These are phyloP conservation scores for Mycotypha africana DNA, from an alignment of 371 early-diverging fungal genomes.

Conservation along the genomic window DNA sequence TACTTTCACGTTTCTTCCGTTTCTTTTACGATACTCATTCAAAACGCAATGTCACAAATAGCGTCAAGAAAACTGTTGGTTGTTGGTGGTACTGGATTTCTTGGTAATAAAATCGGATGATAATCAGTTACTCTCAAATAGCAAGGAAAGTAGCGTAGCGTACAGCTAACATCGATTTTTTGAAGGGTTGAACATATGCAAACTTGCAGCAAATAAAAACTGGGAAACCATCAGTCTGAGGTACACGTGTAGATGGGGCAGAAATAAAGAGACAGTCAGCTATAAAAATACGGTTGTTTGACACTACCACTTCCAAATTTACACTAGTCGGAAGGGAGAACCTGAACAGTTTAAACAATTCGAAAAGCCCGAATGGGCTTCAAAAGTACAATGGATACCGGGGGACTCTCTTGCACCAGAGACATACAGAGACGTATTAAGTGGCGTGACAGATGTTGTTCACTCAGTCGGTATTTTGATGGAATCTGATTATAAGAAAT, in stretches of 20 bases:
- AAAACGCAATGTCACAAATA: conserved; percentile 27
- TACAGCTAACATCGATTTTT: too few relatives aligned
- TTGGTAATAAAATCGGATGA: conserved; percentile 58
- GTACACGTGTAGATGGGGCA: too few relatives aligned
- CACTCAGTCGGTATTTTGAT: conserved; percentile 70
- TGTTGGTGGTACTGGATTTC: conserved; percentile 70
- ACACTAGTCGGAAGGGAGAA: conserved; percentile 51
- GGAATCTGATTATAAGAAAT: conserved; percentile 65
- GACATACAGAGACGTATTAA: conserved; percentile 47
- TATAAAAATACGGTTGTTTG: too few relatives aligned
- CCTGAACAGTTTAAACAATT: conserved; percentile 27
- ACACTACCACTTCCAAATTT: too few relatives aligned
- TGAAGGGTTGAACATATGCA: conserved; percentile 62
- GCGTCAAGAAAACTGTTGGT: conserved; percentile 55
- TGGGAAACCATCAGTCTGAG: conserved; percentile 76
- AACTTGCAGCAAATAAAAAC: conserved; percentile 56
- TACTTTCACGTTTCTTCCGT: too few relatives aligned
- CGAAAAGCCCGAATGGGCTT: conserved; percentile 35
- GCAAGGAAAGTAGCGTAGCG: too few relatives aligned
- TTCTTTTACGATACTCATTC: too few relatives aligned
- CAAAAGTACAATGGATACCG: conserved; percentile 53
- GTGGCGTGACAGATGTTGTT: conserved; percentile 60
- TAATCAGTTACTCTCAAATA: too few relatives aligned
- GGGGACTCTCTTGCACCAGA: conserved; percentile 65
- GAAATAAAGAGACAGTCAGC: too few relatives aligned